Evolutionary conservation across 2,329 filamentous ascomycete species (phyloP).

Genomic region (Nemania sp.): DNA sequence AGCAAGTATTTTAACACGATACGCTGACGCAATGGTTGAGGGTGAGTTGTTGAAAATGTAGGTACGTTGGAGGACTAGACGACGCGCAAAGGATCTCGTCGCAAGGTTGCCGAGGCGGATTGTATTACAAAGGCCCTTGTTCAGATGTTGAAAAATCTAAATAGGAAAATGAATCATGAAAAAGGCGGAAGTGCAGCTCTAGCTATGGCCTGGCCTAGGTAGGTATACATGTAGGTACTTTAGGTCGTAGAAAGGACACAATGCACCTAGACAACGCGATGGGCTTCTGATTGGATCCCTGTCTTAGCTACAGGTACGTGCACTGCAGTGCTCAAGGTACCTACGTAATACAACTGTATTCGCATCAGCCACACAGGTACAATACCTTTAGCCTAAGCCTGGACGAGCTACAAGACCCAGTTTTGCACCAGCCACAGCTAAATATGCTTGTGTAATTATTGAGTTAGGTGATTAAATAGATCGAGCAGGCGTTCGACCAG

Average conservation of each 20-base stretch:
- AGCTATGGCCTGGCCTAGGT: neutral
- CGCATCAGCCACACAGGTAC: too few relatives aligned
- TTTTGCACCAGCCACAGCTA: neutral
- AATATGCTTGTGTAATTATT: neutral
- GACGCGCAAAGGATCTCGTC: constrained; percentile 1
- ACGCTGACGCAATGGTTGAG: constrained; percentile 32
- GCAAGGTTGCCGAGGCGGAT: neutral
- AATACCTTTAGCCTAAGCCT: neutral
- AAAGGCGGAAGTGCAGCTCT: constrained; percentile 18
- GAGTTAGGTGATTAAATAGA: too few relatives aligned
- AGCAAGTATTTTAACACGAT: constrained; percentile 35
- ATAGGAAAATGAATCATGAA: constrained; percentile 7
- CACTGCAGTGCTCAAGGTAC: too few relatives aligned
- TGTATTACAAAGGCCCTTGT: neutral
- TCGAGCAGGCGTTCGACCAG: too few relatives aligned
- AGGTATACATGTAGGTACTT: constrained; percentile 7
- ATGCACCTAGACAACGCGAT: constrained; percentile 53
- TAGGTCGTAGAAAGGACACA: constrained; percentile 61
- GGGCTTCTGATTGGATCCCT: constrained; percentile 55
- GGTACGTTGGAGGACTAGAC: constrained; percentile 6
- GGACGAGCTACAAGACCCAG: neutral
- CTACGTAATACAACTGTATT: neutral
- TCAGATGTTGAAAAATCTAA: constrained; percentile 36
- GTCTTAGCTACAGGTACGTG: constrained; percentile 7
- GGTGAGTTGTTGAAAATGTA: constrained; percentile 26